Conservation (phyloP, 2,329 filamentous ascomycete species). For the Calonectria naviculata region DNA sequence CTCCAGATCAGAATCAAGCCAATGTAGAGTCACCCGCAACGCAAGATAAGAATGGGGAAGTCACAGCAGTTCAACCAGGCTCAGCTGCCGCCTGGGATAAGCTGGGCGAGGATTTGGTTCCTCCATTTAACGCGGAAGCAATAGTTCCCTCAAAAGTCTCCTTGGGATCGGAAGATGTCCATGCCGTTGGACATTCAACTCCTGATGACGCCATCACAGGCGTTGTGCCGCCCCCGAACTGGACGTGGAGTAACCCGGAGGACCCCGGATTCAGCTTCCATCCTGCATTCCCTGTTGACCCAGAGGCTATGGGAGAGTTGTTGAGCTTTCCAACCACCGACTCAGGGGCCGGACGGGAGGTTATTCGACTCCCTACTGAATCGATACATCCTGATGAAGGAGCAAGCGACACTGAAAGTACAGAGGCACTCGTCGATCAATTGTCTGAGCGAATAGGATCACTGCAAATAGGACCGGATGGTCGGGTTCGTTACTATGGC, state of each 20-base stretch:
- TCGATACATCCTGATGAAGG: constrained; percentile 19
- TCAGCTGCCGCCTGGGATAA: constrained; percentile 10
- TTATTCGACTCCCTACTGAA: constrained; percentile 18
- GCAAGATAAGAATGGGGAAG: background rate
- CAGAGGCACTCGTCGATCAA: constrained; percentile 39
- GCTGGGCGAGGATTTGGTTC: background rate
- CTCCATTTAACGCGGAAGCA: background rate
- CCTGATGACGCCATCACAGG: constrained; percentile 9
- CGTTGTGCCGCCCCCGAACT: constrained; percentile 7
- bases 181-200: background rate
- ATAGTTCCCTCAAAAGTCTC: background rate
- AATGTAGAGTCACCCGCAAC: background rate
- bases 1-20: background rate
- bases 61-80: background rate
- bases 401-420: constrained; percentile 33
- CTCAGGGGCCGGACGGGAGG: background rate
- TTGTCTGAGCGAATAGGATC: constrained; percentile 41
- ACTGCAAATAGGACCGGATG: constrained; percentile 37
- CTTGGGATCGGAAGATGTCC: constrained; percentile 2
- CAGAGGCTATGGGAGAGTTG: constrained; percentile 17
- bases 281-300: constrained; percentile 19
- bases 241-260: constrained; percentile 26
- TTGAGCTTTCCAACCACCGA: constrained; percentile 15
- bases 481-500: constrained; percentile 37
- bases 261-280: constrained; percentile 23